Base-by-base conservation (phyloP, 2,329 filamentous ascomycete species). In the Immersiporthe knoxdaviesiana region DNA sequence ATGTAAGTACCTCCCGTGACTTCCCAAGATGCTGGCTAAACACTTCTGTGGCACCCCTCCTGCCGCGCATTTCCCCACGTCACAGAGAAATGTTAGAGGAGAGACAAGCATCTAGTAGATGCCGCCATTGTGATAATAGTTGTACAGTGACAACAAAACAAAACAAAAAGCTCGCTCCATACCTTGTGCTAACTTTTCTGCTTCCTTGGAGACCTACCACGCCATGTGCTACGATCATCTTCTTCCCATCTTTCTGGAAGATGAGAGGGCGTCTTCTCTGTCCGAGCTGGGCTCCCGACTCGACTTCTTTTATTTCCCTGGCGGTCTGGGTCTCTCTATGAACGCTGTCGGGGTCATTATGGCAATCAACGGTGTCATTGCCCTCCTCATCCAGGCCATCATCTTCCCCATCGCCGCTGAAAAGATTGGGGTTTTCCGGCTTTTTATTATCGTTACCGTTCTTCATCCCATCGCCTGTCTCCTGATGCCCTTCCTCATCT, bases 181-280 rank as follows among this genome's bases (percentile, higher is more conserved):
- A 35, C 39, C n/a, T 10, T 35, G 5, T 50, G 61, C 68, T 70
- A 37, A 70, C 65, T 50, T 44, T 44, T 21, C 35, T 21, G 30
- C 11, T 8, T 47, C 44, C 44, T 47, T 3, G 39, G 16, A 65
- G 68, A 96, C 93, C 5, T 97, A 97, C 78, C 94, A 97, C 80
- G 93, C 91, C 50, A 97, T 97, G 94, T 94, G 92, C 0, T 97
- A 93, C 79, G 95, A 97, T 76, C 92, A 97, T 77, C 86, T 97
- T 0, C 84, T 97, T 66, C 94, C 94, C 10, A 97, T 97, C 70
- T 97, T 97, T 80, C 88, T 97, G 65, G 94, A 97, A 78, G 94
- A 97, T 74, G 85, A 89, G 54, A 82, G 60, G 78, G 81, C 56
- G 77, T 81, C 7, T 72, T 81, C 7, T 72, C 71, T 78, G 56